Conservation (phyloP, 192 early-diverging fungal species). For the Backusella tarrabulga region DNA sequence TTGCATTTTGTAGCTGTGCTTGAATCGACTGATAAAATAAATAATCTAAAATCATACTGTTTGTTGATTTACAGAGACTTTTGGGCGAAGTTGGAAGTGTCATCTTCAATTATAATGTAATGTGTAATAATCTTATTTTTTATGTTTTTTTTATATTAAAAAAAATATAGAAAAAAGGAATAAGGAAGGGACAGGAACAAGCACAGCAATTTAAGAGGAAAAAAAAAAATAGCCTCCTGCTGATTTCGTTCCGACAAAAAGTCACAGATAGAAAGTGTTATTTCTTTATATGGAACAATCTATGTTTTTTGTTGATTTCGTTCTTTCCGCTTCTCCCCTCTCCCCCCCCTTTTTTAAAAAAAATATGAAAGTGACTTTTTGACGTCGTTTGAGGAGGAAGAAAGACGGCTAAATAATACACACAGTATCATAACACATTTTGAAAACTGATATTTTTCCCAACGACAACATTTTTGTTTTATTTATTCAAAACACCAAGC, state of each 20-base stretch:
- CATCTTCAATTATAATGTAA: not conserved
- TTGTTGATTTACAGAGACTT: conserved; percentile 27
- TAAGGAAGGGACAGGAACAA: not conserved
- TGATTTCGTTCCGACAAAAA: not conserved
- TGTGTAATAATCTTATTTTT: not conserved
- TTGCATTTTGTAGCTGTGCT: conserved; percentile 50
- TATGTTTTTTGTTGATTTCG: not conserved
- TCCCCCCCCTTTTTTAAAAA: not conserved
- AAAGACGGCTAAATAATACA: not conserved
- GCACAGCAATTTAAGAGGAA: not conserved
- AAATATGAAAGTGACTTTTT: not conserved
- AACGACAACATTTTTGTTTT: too few relatives aligned
- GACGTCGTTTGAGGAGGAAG: not conserved
- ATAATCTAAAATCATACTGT: conserved; percentile 54
- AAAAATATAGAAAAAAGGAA: not conserved
- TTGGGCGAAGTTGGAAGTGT: not conserved
- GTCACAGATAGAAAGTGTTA: not conserved
- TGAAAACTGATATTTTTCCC: too few relatives aligned
- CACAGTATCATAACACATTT: too few relatives aligned
- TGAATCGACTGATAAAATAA: conserved; percentile 53
- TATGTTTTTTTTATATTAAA: not conserved
- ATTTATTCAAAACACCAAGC: too few relatives aligned
- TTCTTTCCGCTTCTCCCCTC: not conserved
- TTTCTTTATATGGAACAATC: conserved; percentile 1
- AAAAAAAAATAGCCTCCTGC: not conserved